Evolutionary conservation across 441 rosid genomes (phyloP), one percentile per base, ranked within the genome.

Genomic region (Populus hybrid): DNA sequence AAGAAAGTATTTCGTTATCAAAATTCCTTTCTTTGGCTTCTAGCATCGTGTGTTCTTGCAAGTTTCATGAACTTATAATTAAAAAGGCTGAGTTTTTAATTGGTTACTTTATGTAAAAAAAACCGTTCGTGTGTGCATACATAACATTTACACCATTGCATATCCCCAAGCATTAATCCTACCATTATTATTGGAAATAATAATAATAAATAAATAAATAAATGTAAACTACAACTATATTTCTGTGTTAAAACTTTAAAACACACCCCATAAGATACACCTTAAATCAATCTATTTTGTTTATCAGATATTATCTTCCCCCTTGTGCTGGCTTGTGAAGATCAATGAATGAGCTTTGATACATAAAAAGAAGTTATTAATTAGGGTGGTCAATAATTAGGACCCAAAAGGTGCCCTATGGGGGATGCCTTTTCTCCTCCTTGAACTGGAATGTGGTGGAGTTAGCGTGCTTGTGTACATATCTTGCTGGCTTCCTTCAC

Each of bases 341-440:
- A 81, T 26, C 28, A 26, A 83, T 30, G 4, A 3, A 30, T 84
- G 88, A 89, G 88, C 86, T 87, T 30, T 30, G 32, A 30, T 30
- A 84, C 72, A 30, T 69, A 59, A 68, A 57, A 78, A 67, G 40
- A 30, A 30, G 32, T 38, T 38, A 10, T 67, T 35, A 72, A 28
- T 30, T 3, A 30, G 32, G 32, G 12, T 73, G 10, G 24, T 42
- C 64, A 78, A 70, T 63, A 11, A 36, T 77, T 81, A 82, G 79
- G 90, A 86, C 61, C 86, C 85, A 70, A 92, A 88, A 75, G 98
- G 93, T 30, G 98, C 94, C 77, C 98, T 90, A 18, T 83, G 97
- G 42, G 98, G 98, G 57, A 88, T 85, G 81, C 97, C 98, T 87
- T 94, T 92, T 78, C 98, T 88, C 83, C 95, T 88, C 78, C 92